Base-by-base conservation (phyloP, 371 early-diverging fungal genomes). In the Coemansia sp. region DNA sequence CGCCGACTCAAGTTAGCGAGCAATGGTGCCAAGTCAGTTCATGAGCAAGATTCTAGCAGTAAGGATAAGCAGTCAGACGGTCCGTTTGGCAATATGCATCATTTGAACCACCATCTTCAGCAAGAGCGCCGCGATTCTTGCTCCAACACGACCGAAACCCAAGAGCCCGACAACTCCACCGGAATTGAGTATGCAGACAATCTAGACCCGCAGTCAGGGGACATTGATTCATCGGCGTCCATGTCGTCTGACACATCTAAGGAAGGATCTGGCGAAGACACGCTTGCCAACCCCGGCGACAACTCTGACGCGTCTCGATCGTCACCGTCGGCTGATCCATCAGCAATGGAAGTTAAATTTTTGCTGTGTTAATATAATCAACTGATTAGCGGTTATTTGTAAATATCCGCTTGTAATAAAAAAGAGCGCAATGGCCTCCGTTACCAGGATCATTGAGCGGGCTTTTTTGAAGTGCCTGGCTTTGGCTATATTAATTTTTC, bases 291-390 rank as follows among this genome's bases (percentile, higher is more conserved):
- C 55, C 22, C 50, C 7, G 48, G 24, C 34, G 57, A 29, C 39
- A 6, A 29, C 16, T 18, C 31, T 11, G 40, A 29, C 18, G 18
- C 24, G n/a, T 5, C 60, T 18, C 27, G 54, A 1, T 31, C 68
- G 39, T 51, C 61, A n/a, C 27, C 29, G 34, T 53, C 27, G 14
- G 37, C 29, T 21, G 75, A 74, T 31, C 75, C 75, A 4, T 66
- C 71, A 5, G 66, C 75, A 18, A 74, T 74, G 75, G 67, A 74
- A 26, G 61, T 74, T 37, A 65, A 60, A 21, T 74, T 74, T 56
- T 61, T 74, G 29, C 53, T 74, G n/a, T 70, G 71, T 37, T 66
- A 22, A 37, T 11, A 10, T 37, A 37, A 37, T 37, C 37, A 37
- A 22, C 59, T 21, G 22, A 57, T 24, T 22, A 10, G 22, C 45